phyloP scores from a whole-genome alignment of 805 yeast genomes.

The Metschnikowia vanudenii region DNA sequence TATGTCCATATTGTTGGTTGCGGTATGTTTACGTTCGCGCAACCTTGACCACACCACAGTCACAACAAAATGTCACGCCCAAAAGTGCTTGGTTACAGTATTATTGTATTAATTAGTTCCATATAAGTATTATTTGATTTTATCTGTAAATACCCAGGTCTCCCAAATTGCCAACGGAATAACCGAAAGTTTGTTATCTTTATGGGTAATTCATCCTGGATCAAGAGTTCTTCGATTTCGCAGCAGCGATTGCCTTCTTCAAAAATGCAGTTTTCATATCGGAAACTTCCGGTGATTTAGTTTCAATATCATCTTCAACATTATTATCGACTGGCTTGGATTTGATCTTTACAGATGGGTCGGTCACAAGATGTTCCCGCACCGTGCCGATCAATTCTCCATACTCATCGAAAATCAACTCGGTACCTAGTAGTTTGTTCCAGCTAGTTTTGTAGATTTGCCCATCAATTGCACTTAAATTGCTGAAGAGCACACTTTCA shows the following conservation, averaged over 20 bases:
- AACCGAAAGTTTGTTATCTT: too few relatives aligned
- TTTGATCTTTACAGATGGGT: conserved; percentile 26
- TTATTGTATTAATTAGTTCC: too few relatives aligned
- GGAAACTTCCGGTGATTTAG: conserved; percentile 15
- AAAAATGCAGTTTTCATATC: conserved; percentile 23
- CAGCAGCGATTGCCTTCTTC: conserved; percentile 22
- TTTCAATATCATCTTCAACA: conserved; percentile 20
- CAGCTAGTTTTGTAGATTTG: conserved; percentile 71
- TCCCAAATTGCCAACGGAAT: too few relatives aligned
- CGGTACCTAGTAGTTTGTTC: conserved; percentile 80
- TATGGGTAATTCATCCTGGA: too few relatives aligned
- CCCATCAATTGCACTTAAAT: conserved; percentile 38
- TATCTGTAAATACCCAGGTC: too few relatives aligned
- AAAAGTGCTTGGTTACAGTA: too few relatives aligned
- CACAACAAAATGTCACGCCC: too few relatives aligned
- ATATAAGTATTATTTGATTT: too few relatives aligned
- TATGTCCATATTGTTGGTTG: neutral
- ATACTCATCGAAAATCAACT: conserved; percentile 41
- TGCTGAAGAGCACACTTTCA: conserved; percentile 22
- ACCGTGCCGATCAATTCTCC: conserved; percentile 42
- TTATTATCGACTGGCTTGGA: conserved; percentile 12
- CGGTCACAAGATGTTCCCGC: conserved; percentile 37
- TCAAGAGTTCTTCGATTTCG: conserved; percentile 6
- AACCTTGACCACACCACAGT: too few relatives aligned
- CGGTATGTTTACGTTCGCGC: neutral